Evolutionary conservation across 2,329 filamentous ascomycete species (phyloP), one percentile per base, ranked within the genome.

Genomic region (Diplodia scrobiculata): DNA sequence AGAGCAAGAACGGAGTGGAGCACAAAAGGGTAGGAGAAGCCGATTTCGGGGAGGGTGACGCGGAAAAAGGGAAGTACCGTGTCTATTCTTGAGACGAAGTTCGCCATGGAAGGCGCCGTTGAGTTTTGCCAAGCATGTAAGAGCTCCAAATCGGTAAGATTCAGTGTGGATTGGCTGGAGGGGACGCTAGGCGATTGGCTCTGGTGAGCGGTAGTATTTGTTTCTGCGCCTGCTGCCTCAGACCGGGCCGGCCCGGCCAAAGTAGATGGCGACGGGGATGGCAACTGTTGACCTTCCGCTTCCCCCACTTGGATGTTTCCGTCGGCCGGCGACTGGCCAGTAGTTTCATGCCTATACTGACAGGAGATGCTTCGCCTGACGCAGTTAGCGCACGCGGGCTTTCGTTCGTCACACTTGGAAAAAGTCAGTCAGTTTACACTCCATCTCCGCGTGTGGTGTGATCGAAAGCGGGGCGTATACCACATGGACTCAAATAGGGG

Each of bases 301-400:
- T 21, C 7, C 10, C 41, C n/a, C 29, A 17, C 29, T n/a, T 14
- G 52, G 11, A 7, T 38, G 2, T n/a, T 29, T 70, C 71, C n/a
- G 48, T 21, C 21, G 58, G 70, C 67, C 53, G 73, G 59, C 5
- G 10, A 25, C 25, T 45, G 25, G 14, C 1, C 34, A 11, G 14
- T 14, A 29, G 53, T 3, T 2, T 36, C 25, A 14, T 50, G 50
- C 5, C 11, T 63, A 27, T 63, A 63, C 19, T 72, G 29, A 68
- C 73, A 76, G 13, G 50, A 19, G 1, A 70, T 69, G n/a, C 68
- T 70, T 66, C 75, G 73, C 51, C 72, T 74, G 9, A 73, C 71
- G 51, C 74, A 76, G 36, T 73, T 73, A 17, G 71, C 70, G 65
- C 74, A 76, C 17, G 64, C 68, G 5, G 74, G 74, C 50, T 69